Percentiles rank a stretch among this genome's conserved stretches.
Evolutionary conservation across 148 eudicot species (phyloP).

Genomic region (Spergularia marina): DNA sequence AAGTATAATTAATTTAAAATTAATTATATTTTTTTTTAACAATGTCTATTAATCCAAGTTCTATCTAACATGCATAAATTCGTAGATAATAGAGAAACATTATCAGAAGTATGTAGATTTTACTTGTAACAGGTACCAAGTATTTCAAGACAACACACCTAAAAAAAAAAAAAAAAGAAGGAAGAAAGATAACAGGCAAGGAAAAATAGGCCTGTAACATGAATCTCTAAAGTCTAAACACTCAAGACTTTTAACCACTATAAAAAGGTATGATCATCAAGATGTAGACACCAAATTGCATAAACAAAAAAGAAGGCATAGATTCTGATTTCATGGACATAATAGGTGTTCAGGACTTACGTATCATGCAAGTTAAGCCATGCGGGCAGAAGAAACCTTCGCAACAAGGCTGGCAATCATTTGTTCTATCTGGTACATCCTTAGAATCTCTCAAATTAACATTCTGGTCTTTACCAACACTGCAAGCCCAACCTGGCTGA

Average conservation of each 20-base stretch:
- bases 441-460: slow-evolving; percentile 47
- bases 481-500: slow-evolving; percentile 98
- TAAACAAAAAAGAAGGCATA: not conserved
- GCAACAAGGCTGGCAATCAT: slow-evolving; percentile 63
- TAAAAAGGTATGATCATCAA: not conserved
- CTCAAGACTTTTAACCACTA: not conserved
- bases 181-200: not conserved
- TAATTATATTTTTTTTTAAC: not conserved
- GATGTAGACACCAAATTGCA: not conserved
- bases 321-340: not conserved
- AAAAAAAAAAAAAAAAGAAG: too few relatives aligned
- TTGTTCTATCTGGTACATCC: slow-evolving; percentile 57
- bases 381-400: slow-evolving; percentile 89
- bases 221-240: too few relatives aligned
- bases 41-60: not conserved
- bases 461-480: slow-evolving; percentile 33
- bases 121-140: not conserved
- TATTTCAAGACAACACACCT: not conserved
- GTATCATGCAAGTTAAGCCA: slow-evolving; percentile 87
- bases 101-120: not conserved
- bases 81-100: not conserved
- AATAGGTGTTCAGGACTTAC: slow-evolving; percentile 42
- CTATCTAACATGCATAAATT: not conserved
- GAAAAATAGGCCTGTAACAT: too few relatives aligned
- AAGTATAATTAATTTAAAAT: too few relatives aligned